These are phyloP conservation scores for Phytopythium mirpurense DNA, from an alignment of 352 stramenopile species.

Conservation along the genomic window DNA sequence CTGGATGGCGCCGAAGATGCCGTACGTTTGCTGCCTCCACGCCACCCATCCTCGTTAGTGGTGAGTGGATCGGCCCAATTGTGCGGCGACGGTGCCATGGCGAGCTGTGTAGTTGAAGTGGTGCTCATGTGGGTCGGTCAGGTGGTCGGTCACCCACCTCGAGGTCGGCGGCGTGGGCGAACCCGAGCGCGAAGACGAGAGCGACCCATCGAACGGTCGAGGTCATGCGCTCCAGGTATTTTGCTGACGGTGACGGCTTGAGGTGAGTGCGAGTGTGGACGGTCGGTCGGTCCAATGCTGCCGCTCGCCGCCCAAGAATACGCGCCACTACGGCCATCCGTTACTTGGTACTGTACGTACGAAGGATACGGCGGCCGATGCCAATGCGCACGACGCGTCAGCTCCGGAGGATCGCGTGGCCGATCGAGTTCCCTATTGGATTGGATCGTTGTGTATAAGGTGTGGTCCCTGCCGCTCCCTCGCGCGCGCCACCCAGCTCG, in stretches of 20 bases:
- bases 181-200: not conserved
- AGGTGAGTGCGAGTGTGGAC: not conserved
- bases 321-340: no score
- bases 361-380: no score
- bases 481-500: not conserved
- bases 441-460: not conserved
- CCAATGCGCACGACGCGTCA: no score
- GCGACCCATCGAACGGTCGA: not conserved
- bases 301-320: not conserved
- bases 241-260: not conserved
- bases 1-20: slow-evolving; percentile 59
- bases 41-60: not conserved
- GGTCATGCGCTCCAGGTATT: no score
- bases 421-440: slow-evolving; percentile 1
- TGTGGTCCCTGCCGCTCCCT: not conserved
- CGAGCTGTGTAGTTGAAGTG: no score
- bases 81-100: no score
- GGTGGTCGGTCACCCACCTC: not conserved
- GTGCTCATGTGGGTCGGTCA: no score
- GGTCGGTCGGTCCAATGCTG: no score
- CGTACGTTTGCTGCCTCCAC: slow-evolving; percentile 32
- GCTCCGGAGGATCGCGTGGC: not conserved
- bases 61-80: no score
- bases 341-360: no score
- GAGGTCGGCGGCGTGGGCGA: not conserved